phyloP scores from a whole-genome alignment of 1,284 basidiomycete species.

The Cutaneotrichosporon curvatum region DNA sequence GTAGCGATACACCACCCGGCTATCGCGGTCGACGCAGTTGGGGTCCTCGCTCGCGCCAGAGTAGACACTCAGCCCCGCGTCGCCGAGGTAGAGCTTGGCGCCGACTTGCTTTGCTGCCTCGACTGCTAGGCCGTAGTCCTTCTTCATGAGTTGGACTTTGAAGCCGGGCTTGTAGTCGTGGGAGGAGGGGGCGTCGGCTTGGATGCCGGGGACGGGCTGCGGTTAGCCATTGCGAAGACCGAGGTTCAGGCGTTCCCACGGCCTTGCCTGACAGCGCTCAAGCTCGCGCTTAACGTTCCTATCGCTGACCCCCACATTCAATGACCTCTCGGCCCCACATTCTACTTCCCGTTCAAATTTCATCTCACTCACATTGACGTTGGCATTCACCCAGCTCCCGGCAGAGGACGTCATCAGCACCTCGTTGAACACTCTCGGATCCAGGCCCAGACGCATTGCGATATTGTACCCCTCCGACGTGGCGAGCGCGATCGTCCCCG shows the following conservation, averaged over 20 bases:
- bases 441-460: slow-evolving; percentile 9
- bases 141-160: slow-evolving; percentile 11
- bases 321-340: too few species aligned
- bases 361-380: slow-evolving; percentile 5
- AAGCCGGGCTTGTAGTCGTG: slow-evolving; percentile 4
- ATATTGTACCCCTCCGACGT: slow-evolving; percentile 12
- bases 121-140: slow-evolving; percentile 9
- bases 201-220: slow-evolving; percentile 7
- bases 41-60: not conserved
- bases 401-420: slow-evolving; percentile 1
- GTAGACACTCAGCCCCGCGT: slow-evolving; percentile 7
- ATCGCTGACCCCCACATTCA: too few species aligned
- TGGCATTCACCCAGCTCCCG: slow-evolving; percentile 7
- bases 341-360: not conserved
- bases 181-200: slow-evolving; percentile 2
- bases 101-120: not conserved
- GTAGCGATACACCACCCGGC: slow-evolving; percentile 7
- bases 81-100: slow-evolving; percentile 3
- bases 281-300: too few species aligned
- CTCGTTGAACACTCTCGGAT: slow-evolving; percentile 5
- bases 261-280: too few species aligned
- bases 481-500: slow-evolving; percentile 12
- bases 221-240: too few species aligned
- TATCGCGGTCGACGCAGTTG: slow-evolving; percentile 4
- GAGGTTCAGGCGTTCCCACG: too few species aligned